These are phyloP conservation scores for Metschnikowia similis DNA, from an alignment of 805 yeast species.

Conservation along the genomic window DNA sequence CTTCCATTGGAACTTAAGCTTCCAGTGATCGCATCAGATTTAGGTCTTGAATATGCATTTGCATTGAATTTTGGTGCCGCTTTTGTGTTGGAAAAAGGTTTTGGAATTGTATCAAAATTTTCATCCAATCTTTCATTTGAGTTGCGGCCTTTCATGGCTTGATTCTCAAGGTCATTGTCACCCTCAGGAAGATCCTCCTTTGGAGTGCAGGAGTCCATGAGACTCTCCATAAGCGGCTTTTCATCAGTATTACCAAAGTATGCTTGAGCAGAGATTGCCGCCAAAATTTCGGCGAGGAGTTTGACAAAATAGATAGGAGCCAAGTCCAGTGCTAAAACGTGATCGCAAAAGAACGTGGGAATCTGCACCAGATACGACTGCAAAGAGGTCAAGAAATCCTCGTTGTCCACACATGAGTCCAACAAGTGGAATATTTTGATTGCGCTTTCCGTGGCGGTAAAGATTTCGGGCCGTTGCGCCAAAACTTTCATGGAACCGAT, in stretches of 20 bases:
- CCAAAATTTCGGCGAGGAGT: slow-evolving; percentile 32
- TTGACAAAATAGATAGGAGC: slow-evolving; percentile 34
- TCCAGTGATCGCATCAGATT: too few relatives aligned
- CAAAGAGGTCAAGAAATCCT: slow-evolving; percentile 34
- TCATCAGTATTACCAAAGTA: slow-evolving; percentile 18
- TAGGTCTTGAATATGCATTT: too few relatives aligned
- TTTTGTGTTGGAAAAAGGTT: too few relatives aligned
- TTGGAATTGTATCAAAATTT: too few relatives aligned
- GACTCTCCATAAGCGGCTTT: slow-evolving; percentile 18
- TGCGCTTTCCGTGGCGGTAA: slow-evolving; percentile 19
- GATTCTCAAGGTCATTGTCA: too few relatives aligned
- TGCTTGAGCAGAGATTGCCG: slow-evolving; percentile 29
- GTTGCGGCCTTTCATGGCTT: too few relatives aligned
- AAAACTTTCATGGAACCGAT: slow-evolving; percentile 35
- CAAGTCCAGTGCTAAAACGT: slow-evolving; percentile 28
- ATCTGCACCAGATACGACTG: slow-evolving; percentile 26
- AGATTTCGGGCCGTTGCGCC: slow-evolving; percentile 23
- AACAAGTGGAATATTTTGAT: slow-evolving; percentile 30
- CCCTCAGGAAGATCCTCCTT: neutral
- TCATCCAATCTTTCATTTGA: neutral
- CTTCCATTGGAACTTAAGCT: neutral
- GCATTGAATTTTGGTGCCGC: too few relatives aligned
- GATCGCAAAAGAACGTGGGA: slow-evolving; percentile 8
- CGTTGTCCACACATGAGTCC: slow-evolving; percentile 35
- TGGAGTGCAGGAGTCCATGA: neutral